These are phyloP conservation scores for Syncephalastrum racemosum DNA, from an alignment of 371 early-diverging fungal genomes.

Conservation along the genomic window DNA sequence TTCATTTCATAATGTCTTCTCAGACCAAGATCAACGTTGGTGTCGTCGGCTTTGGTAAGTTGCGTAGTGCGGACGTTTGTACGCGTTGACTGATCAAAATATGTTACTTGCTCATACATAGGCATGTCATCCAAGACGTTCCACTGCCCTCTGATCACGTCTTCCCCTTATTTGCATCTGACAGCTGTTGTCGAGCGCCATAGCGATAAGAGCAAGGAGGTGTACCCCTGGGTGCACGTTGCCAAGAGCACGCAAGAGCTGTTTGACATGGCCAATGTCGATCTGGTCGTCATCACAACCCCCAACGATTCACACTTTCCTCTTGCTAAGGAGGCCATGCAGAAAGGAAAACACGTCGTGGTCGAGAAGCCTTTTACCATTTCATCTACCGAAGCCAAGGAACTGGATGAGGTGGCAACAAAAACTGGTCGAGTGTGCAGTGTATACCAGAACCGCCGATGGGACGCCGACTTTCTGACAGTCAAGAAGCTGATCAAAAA, in stretches of 20 bases:
- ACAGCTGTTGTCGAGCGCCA: slow-evolving; percentile 62
- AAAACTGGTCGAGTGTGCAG: slow-evolving; percentile 61
- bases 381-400: slow-evolving; percentile 59
- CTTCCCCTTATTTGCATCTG: slow-evolving; percentile 55
- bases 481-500: slow-evolving; percentile 58
- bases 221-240: slow-evolving; percentile 57
- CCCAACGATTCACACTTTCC: slow-evolving; percentile 70
- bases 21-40: slow-evolving; percentile 59
- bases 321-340: slow-evolving; percentile 60
- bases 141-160: slow-evolving; percentile 67
- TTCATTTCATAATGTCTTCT: not conserved
- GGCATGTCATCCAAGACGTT: slow-evolving; percentile 54
- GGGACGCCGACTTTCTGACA: slow-evolving; percentile 83
- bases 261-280: slow-evolving; percentile 50
- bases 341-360: slow-evolving; percentile 69
- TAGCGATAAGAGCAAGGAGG: slow-evolving; percentile 34
- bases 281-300: slow-evolving; percentile 74
- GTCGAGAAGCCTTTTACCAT: slow-evolving; percentile 83
- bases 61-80: not conserved
- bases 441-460: slow-evolving; percentile 79
- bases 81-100: not conserved
- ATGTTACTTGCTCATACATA: slow-evolving; percentile 2
- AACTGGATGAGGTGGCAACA: slow-evolving; percentile 55
- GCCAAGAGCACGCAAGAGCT: slow-evolving; percentile 57
- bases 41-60: slow-evolving; percentile 69